These are phyloP conservation scores for Phialocephala sp. DNA, from an alignment of 2,329 filamentous ascomycete genomes.

Conservation along the genomic window DNA sequence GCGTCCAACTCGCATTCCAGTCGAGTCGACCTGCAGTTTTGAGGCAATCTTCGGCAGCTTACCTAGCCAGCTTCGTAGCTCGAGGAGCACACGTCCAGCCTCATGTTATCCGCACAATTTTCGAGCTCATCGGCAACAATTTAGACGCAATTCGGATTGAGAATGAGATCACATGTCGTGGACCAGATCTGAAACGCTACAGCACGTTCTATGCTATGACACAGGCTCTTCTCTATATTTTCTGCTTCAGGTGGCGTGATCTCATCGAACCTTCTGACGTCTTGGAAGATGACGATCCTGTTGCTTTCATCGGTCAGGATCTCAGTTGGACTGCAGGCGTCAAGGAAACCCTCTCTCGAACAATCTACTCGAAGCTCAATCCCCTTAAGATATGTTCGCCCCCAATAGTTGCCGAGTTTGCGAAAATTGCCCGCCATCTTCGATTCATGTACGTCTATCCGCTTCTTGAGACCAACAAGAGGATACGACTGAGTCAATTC, in stretches of 20 bases:
- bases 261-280: slow-evolving; percentile 66
- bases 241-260: slow-evolving; percentile 97
- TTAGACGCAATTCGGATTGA: slow-evolving; percentile 75
- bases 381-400: slow-evolving; percentile 94
- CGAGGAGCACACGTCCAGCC: slow-evolving; percentile 82
- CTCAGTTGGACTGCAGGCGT: slow-evolving; percentile 79
- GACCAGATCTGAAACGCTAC: slow-evolving; percentile 77
- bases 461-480: slow-evolving; percentile 90
- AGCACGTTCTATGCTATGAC: slow-evolving; percentile 72
- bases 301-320: slow-evolving; percentile 69
- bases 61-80: slow-evolving; percentile 92
- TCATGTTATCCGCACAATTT: slow-evolving; percentile 80
- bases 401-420: slow-evolving; percentile 89
- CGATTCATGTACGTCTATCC: slow-evolving; percentile 89
- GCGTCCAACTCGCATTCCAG: slow-evolving; percentile 74
- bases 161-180: slow-evolving; percentile 76
- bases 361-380: slow-evolving; percentile 89
- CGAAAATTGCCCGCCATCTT: slow-evolving; percentile 83
- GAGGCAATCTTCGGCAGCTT: slow-evolving; percentile 86
- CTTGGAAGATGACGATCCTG: slow-evolving; percentile 66
- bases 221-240: slow-evolving; percentile 76
- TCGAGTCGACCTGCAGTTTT: slow-evolving; percentile 68
- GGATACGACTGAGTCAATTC: slow-evolving; percentile 77
- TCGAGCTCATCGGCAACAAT: slow-evolving; percentile 77
- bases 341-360: slow-evolving; percentile 74